Evolutionary conservation across 495 filamentous ascomycete species (phyloP), one percentile per base, ranked within the genome.

Genomic region (Xylaria cubensis): DNA sequence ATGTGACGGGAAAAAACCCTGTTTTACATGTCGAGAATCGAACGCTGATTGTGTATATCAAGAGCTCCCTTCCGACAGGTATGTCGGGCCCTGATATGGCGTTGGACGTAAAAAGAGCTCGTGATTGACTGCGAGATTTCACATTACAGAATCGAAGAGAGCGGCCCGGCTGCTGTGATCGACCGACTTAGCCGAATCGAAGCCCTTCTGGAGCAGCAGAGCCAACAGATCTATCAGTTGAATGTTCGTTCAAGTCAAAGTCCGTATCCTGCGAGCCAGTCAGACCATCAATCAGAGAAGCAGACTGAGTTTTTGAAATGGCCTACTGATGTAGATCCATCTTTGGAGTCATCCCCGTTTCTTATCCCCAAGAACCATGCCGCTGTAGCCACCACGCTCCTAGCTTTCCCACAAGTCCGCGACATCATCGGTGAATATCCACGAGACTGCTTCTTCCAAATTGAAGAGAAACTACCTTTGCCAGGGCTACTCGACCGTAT

Each of bases 41-140:
- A 80, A 79, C 66, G 78, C 78, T 53, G 78, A 80, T 66, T 80
- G 78, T 58, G 74, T 77, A 36, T 80, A 80, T 74, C 78, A 80
- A 68, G 78, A 80, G 36, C 74, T 79, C 21, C 78, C 78, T 3
- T 79, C 75, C 50, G 78, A 80, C 15, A 75, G 78, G 78, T 80
- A 63, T 53, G 53, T 50, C 15, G 4, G n/a, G 13, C 32, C n/a
- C 62, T 17, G 51, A 26, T 34, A 36, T 26, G 17, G 51, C 53
- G 42, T 41, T 17, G 6, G 12, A 56, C 7, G 3, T 10, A 0
- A 56, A 56, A 41, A 32, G 10, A 39, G 13, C 9, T 64, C 42
- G 41, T 69, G 26, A 48, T 58, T 34, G 29, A 34, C 41, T 24
- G 55, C 63, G 41, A 70, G 46, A 64, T 76, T 50, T 74, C 56